phyloP scores from a whole-genome alignment of 1,139 yeast genomes.

The Dujonia santamariae region DNA sequence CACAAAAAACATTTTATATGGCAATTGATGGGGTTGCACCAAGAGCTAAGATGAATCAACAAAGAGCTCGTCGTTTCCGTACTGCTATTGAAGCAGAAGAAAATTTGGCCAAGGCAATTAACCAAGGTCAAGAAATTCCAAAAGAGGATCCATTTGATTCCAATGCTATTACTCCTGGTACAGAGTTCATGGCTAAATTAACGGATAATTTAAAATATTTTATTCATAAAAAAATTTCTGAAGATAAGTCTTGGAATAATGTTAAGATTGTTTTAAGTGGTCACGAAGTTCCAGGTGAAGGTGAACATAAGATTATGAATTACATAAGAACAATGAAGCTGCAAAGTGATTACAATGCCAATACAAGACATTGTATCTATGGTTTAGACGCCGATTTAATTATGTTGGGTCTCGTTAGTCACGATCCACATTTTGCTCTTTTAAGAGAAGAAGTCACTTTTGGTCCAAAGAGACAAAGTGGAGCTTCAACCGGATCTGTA shows the following conservation, averaged over 20 bases:
- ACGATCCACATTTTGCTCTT: conserved; percentile 93
- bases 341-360: conserved; percentile 73
- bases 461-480: conserved; percentile 54
- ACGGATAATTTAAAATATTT: conserved; percentile 85
- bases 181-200: conserved; percentile 93
- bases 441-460: conserved; percentile 94
- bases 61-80: conserved; percentile 93
- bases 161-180: conserved; percentile 96
- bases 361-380: conserved; percentile 91
- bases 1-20: conserved; percentile 86
- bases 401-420: conserved; percentile 94
- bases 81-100: conserved; percentile 93
- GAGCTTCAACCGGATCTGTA: conserved; percentile 50
- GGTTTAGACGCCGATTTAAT: conserved; percentile 98
- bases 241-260: conserved; percentile 89
- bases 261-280: conserved; percentile 85
- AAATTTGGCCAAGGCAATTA: conserved; percentile 61
- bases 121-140: conserved; percentile 60
- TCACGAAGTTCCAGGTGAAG: conserved; percentile 99
- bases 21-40: conserved; percentile 99
- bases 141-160: conserved; percentile 86
- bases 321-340: conserved; percentile 81
- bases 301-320: conserved; percentile 98
- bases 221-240: conserved; percentile 84
- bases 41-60: conserved; percentile 98